Evolutionary conservation across 1,284 basidiomycete species (phyloP), one percentile per base, ranked within the genome.

Genomic region (Caloboletus firmus): DNA sequence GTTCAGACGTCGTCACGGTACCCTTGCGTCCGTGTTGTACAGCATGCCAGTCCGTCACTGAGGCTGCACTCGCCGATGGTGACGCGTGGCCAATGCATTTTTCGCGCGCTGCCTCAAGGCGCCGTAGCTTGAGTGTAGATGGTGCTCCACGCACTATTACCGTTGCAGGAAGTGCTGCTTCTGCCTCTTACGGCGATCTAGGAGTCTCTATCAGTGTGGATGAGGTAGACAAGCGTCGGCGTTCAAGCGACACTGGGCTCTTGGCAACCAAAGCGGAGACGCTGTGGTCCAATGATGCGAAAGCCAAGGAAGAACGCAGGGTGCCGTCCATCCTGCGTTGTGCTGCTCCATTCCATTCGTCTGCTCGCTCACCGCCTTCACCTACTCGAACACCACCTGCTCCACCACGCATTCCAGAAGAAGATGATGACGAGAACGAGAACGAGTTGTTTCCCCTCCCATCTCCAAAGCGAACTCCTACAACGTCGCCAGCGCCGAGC

Each of bases 11-110:
- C 17, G 51, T 70, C 18, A 84, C 79, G 0, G 64, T 85, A 2
- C 84, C 83, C 9, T 70, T 85, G 18, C 79, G 83, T 24, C 71
- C 78, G n/a, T 85, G 83, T 66, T 85, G 83, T 56, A 59, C 72
- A n/a, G 74, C 79, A 43, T 85, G 83, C 59, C 72, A 76, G 39
- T 60, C 67, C 32, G 72, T 74, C 51, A 79, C 79, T 1, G 83
- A 85, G 48, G 74, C 77, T 45, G 75, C 73, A 45, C 56, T 77
- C 28, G 65, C 72, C 30, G 69, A 76, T 53, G 82, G 80, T 34
- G 78, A 79, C 28, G 64, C 74, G 4, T 87, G 79, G 82, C 68
- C 78, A 52, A 82, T 82, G 60, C 78, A 73, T 57, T 88, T 87
- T 65, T 77, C 83, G 6, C 78, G 77, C 34, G 82, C 80, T 7